Evolutionary conservation across 192 early-diverging fungal species (phyloP), one percentile per base, ranked within the genome.

Genomic region (Gonapodya prolifera): DNA sequence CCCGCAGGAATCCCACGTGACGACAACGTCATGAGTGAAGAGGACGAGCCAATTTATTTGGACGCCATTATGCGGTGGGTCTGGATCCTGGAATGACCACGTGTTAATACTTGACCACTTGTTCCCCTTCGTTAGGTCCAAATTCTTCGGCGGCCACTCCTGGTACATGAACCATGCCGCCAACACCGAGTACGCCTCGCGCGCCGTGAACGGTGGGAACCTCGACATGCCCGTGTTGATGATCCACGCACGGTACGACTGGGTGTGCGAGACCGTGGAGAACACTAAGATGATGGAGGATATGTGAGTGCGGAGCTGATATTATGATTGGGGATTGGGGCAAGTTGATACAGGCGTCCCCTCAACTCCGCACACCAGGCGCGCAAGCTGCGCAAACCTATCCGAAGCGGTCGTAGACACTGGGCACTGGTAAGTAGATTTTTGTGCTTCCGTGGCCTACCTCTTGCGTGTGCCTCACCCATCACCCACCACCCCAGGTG

Each of bases 161-260:
- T 73, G 71, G 71, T 73, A 73, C 71, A 73, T 18, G 71, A 73
- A 73, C 71, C 32, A 30, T 32, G 71, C 18, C 16, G 8, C 18
- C 31, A 30, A 32, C 71, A 32, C 8, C 8, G 71, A 73, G 31
- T 73, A 73, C 71, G 71, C 71, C 18, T 2, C 16, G 32, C 2
- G 29, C 8, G 71, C 71, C 8, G 8, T 29, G 8, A 73, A 73
- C 71, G 29, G 29, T 32, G 71, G 71, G 18, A 73, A 18, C 18
- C 71, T 73, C 31, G 16, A 16, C 28, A 16, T 73, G 8, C 71
- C 71, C 18, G 71, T 73, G 18, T 13, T 73, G 18, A 16, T 73
- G 8, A 16, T 73, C 18, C 71, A 73, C 32, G 71, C 18, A 18
- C 71, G 71, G 28, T 73, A 73, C 71, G 71, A 73, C 32, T 73